Conservation (phyloP, 2,329 filamentous ascomycete genomes). For the Tolypocladium guangdongense region DNA sequence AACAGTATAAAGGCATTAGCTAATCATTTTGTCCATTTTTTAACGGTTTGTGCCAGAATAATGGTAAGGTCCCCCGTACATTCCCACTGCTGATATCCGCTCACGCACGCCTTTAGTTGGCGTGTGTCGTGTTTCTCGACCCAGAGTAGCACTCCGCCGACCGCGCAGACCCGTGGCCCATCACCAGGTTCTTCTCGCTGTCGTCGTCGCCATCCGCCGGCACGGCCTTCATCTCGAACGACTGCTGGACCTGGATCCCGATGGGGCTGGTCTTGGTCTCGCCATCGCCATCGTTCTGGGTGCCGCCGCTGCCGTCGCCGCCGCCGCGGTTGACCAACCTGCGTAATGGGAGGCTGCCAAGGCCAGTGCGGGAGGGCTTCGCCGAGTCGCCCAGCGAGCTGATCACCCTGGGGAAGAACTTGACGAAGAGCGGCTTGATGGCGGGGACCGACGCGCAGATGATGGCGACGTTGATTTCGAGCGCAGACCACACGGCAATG, state of each 20-base stretch:
- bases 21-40: no score
- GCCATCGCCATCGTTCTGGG: background rate
- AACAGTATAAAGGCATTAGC: no score
- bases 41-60: no score
- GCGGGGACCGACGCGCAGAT: slow-evolving; percentile 22
- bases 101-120: no score
- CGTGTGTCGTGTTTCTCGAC: background rate
- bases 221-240: slow-evolving; percentile 8
- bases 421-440: slow-evolving; percentile 19
- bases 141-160: background rate
- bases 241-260: slow-evolving; percentile 8
- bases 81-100: no score
- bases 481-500: slow-evolving; percentile 16
- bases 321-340: slow-evolving; percentile 1
- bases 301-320: background rate
- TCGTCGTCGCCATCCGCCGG: slow-evolving; percentile 2
- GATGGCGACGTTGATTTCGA: slow-evolving; percentile 23
- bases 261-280: background rate
- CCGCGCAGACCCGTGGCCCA: background rate
- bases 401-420: slow-evolving; percentile 11
- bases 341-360: slow-evolving; percentile 1
- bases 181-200: slow-evolving; percentile 5
- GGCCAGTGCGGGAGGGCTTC: slow-evolving; percentile 1
- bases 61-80: no score
- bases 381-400: slow-evolving; percentile 3